Conservation (phyloP, 768 basidiomycete species). For the Ramaria rubella region DNA sequence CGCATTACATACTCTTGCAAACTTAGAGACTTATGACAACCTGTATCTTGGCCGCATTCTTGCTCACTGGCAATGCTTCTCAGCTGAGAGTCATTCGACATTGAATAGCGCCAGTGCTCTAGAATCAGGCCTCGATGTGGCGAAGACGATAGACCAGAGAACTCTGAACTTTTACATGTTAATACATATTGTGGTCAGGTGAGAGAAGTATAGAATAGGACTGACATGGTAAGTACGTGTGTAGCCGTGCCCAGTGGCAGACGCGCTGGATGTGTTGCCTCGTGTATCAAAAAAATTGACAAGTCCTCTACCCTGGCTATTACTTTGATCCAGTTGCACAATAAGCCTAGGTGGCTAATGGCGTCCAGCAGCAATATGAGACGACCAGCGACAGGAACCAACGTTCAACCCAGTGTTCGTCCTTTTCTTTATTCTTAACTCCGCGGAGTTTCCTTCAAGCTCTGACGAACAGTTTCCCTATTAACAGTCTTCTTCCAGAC, state of each 20-base stretch:
- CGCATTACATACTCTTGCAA: no score
- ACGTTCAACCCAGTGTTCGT: slow-evolving; percentile 3
- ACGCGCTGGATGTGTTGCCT: slow-evolving; percentile 2
- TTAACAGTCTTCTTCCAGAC: slow-evolving; percentile 6
- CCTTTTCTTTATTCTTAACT: neutral
- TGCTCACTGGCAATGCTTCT: no score
- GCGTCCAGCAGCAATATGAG: neutral
- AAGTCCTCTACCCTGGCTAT: neutral
- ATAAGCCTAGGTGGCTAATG: neutral
- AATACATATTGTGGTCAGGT: neutral
- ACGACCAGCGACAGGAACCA: neutral
- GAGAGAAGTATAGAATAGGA: neutral
- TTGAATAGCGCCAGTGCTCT: no score
- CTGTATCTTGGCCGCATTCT: no score
- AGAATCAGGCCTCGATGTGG: no score
- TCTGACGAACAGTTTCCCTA: neutral
- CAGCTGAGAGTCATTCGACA: no score
- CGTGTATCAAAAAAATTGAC: slow-evolving; percentile 8
- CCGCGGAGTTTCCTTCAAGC: neutral
- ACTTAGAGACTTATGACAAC: no score
- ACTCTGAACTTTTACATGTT: no score
- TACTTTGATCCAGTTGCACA: neutral
- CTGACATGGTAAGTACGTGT: neutral
- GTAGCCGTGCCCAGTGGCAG: neutral
- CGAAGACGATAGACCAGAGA: no score